Conservation (phyloP, 805 yeast species). For the Candida quercuum region DNA sequence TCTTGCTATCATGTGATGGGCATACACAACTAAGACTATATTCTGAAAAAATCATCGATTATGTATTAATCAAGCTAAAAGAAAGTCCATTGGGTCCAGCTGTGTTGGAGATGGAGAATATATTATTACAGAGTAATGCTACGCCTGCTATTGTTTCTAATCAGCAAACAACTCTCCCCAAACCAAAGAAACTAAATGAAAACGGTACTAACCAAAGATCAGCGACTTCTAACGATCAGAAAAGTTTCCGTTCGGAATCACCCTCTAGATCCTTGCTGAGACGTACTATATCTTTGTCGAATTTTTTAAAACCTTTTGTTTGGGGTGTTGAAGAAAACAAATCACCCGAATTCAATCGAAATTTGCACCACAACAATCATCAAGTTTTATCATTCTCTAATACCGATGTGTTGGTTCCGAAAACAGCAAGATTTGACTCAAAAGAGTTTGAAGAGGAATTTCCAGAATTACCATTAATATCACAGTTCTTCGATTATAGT, state of each 20-base stretch:
- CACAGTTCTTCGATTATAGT: constrained; percentile 67
- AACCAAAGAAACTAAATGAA: constrained; percentile 29
- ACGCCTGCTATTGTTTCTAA: constrained; percentile 9
- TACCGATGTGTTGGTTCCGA: constrained; percentile 47
- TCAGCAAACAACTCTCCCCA: constrained; percentile 34
- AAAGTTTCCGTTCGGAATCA: constrained; percentile 2
- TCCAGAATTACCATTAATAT: constrained; percentile 44
- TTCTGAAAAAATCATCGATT: constrained; percentile 74
- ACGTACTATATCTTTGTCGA: constrained; percentile 25
- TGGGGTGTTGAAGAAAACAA: constrained; percentile 21
- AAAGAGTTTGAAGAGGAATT: constrained; percentile 17
- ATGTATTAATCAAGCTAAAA: constrained; percentile 52
- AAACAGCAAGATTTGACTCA: constrained; percentile 47
- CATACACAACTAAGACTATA: constrained; percentile 69
- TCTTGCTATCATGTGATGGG: constrained; percentile 83
- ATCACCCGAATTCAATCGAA: constrained; percentile 6
- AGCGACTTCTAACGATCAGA: constrained; percentile 8
- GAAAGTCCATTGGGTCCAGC: constrained; percentile 56
- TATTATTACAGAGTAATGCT: constrained; percentile 45
- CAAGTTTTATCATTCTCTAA: constrained; percentile 19
- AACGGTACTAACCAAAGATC: constrained; percentile 18
- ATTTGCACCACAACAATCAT: constrained; percentile 1
- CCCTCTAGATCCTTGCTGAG: constrained; percentile 14
- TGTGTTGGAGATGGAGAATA: constrained; percentile 61
- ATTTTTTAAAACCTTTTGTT: constrained; percentile 23